These are phyloP conservation scores for Immersiella caudata DNA, from an alignment of 495 filamentous ascomycete species.

Conservation along the genomic window DNA sequence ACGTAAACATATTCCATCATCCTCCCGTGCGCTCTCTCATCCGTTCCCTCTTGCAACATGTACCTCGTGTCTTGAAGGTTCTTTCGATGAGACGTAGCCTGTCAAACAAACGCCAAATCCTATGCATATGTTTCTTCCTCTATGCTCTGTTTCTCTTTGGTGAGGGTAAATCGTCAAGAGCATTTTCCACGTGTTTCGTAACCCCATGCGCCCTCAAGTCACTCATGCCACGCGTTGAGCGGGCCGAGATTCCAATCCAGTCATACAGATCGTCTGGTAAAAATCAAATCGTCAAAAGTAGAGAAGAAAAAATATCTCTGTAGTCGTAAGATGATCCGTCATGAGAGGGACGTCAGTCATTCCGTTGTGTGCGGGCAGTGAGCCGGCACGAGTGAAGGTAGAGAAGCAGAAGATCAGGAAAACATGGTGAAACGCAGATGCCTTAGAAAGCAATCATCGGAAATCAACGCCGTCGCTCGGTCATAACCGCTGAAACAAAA, in stretches of 20 bases:
- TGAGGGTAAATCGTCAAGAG: slow-evolving; percentile 14
- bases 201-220: slow-evolving; percentile 4
- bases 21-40: background rate
- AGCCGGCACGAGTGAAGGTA: slow-evolving; percentile 8
- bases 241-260: slow-evolving; percentile 23
- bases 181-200: slow-evolving; percentile 19
- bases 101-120: slow-evolving; percentile 30
- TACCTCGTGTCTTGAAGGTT: slow-evolving; percentile 24
- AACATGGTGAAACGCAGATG: slow-evolving; percentile 1
- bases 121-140: slow-evolving; percentile 28
- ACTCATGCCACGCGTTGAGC: background rate
- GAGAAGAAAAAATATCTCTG: slow-evolving; percentile 51
- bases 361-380: slow-evolving; percentile 20
- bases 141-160: slow-evolving; percentile 26
- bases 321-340: slow-evolving; percentile 53
- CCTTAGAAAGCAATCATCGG: slow-evolving; percentile 18
- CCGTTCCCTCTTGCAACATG: slow-evolving; percentile 4
- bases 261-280: slow-evolving; percentile 35
- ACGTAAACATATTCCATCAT: background rate
- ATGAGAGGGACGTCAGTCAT: slow-evolving; percentile 26
- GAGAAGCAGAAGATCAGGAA: slow-evolving; percentile 13
- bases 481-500: slow-evolving; percentile 22
- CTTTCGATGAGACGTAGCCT: slow-evolving; percentile 6
- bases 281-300: slow-evolving; percentile 29
- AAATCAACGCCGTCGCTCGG: slow-evolving; percentile 36